These are phyloP conservation scores for Microdochium trichocladiopsis DNA, from an alignment of 2,329 filamentous ascomycete genomes.

Conservation along the genomic window DNA sequence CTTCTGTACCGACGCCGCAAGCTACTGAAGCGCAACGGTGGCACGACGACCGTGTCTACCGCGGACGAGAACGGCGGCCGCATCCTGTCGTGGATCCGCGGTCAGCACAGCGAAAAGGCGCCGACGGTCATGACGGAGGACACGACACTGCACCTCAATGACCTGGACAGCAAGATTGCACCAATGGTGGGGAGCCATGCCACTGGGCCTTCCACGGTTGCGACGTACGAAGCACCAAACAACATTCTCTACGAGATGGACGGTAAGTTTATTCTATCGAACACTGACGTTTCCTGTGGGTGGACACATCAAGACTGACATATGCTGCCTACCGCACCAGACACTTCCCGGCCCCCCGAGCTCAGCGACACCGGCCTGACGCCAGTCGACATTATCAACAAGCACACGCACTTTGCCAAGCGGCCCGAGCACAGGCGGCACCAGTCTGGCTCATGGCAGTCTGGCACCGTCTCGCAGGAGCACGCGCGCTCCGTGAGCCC, in stretches of 20 bases:
- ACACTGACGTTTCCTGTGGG: too few relatives aligned
- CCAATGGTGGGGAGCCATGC: conserved; percentile 8
- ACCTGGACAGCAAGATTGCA: conserved; percentile 24
- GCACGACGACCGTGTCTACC: conserved; percentile 29
- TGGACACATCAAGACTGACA: too few relatives aligned
- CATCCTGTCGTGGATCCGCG: conserved; percentile 46
- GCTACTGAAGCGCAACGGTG: conserved; percentile 27
- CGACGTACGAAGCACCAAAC: conserved; percentile 31
- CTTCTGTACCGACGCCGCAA: conserved; percentile 45
- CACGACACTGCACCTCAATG: conserved; percentile 25
- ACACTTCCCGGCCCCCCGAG: conserved; percentile 36
- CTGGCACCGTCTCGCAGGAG: conserved; percentile 13
- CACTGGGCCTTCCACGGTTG: conserved; percentile 2
- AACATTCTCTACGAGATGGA: conserved; percentile 38
- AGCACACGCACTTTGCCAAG: conserved; percentile 20
- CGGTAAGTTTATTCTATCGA: conserved; percentile 31
- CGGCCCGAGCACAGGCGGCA: neutral
- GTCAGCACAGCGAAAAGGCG: conserved; percentile 34
- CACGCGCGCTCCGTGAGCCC: conserved; percentile 20
- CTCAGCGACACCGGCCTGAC: conserved; percentile 35
- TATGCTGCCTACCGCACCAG: too few relatives aligned
- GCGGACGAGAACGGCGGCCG: conserved; percentile 36
- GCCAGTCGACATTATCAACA: conserved; percentile 30
- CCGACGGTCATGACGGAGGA: conserved; percentile 38
- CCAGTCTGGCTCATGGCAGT: neutral